Conservation (phyloP, 495 filamentous ascomycete genomes). For the Chaetomium cochliodes region DNA sequence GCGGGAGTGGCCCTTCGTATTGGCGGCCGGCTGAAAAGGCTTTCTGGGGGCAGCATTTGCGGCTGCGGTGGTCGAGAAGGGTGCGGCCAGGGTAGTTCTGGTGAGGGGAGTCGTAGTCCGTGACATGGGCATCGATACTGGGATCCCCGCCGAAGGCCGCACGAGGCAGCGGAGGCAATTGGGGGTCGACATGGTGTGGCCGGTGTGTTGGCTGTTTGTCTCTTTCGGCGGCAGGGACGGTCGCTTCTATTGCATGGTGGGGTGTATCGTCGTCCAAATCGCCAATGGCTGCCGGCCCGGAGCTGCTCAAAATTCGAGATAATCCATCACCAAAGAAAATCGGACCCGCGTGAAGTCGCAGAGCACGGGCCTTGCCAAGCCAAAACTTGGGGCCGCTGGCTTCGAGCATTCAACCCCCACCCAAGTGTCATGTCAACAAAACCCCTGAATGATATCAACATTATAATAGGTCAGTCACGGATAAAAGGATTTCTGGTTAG, state of each 20-base stretch:
- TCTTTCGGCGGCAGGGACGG: constrained; percentile 13
- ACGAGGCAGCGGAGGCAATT: constrained; percentile 68
- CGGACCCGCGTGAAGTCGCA: constrained; percentile 6
- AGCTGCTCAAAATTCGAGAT: constrained; percentile 17
- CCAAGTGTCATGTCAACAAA: neutral
- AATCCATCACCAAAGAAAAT: constrained; percentile 24
- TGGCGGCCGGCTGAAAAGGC: neutral
- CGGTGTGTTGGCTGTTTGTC: constrained; percentile 15
- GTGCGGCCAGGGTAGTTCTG: constrained; percentile 14
- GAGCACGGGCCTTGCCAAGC: constrained; percentile 19
- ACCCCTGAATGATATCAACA: neutral
- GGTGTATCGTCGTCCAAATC: constrained; percentile 24
- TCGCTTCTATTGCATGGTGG: constrained; percentile 33
- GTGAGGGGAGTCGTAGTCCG: neutral
- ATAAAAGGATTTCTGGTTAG: too few species aligned
- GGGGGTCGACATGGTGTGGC: constrained; percentile 61
- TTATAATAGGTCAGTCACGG: neutral
- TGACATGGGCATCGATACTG: constrained; percentile 23
- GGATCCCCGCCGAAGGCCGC: constrained; percentile 49
- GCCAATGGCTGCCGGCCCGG: constrained; percentile 29
- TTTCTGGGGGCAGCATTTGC: neutral
- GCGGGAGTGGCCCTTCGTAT: constrained; percentile 35
- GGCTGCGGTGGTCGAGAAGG: constrained; percentile 37
- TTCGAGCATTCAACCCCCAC: neutral
- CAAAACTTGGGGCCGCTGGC: neutral